Conservation (phyloP, 352 stramenopile species). For the Aphanomyces euteiches region DNA sequence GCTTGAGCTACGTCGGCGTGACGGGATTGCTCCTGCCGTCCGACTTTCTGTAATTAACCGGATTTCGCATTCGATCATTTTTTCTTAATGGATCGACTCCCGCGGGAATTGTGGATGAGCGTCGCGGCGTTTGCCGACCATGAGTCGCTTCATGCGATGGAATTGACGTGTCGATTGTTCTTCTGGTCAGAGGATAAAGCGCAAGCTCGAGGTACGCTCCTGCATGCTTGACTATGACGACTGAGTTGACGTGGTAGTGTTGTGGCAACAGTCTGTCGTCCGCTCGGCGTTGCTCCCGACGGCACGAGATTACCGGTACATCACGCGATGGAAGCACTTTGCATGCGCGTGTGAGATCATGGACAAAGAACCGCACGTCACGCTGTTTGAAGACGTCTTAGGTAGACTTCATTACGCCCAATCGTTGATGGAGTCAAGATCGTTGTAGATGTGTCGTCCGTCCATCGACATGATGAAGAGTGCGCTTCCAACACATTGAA, state of each 20-base stretch:
- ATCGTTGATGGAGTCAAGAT: neutral
- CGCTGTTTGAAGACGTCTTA: neutral
- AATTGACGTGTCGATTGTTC: neutral
- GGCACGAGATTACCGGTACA: neutral
- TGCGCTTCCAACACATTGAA: slow-evolving; percentile 39
- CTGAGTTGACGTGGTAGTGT: neutral
- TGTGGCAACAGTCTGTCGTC: neutral
- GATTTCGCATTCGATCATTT: no score
- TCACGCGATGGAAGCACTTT: slow-evolving; percentile 1
- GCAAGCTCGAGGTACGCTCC: no score
- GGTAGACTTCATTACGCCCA: neutral
- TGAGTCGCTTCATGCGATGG: neutral
- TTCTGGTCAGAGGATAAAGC: neutral
- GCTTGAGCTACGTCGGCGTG: slow-evolving; percentile 58
- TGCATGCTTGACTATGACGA: no score
- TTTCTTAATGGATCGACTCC: neutral
- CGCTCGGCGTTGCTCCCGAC: neutral
- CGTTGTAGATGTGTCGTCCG: slow-evolving; percentile 7
- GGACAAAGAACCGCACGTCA: neutral
- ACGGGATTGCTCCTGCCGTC: neutral
- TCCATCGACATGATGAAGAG: slow-evolving; percentile 27
- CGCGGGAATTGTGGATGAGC: neutral
- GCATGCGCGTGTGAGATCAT: neutral
- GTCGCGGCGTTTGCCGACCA: neutral
- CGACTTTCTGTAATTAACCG: no score